Base-by-base conservation (phyloP, 2,329 filamentous ascomycete genomes). In the Ophiocordyceps australis region DNA sequence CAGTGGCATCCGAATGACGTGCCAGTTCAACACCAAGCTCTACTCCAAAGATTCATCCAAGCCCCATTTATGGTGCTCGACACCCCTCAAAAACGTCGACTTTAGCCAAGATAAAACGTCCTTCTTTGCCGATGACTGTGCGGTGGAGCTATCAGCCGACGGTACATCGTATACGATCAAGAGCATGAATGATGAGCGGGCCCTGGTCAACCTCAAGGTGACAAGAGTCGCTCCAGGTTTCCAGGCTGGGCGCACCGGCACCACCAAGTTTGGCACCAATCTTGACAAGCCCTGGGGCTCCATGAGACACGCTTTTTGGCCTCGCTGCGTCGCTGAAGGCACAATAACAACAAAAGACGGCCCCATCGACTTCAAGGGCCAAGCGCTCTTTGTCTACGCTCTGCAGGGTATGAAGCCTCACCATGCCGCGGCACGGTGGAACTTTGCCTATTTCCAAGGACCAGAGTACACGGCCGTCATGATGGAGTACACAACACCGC, bases 381-480 rank as follows among this genome's bases (percentile, higher is more conserved):
- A 62, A 34, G 83, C 74, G 17, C 59, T 91, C 41, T 86, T 83
- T 54, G 63, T 76, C 37, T 77, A 89, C 49, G 85, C 82, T 21
- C 58, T 95, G 26, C 89, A 95, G 57, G 89, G 85, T 48, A 95
- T 95, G 86, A 98, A 98, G 65, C 89, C 89, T 21, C 89, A 98
- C 51, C 91, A 98, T 48, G 79, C 83, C 31, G 85, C 86, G 33
- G 73, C 79, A 17, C 72, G 68, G 35, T 98, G 89, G 89, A 93
- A 89, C 54, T 98, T 94, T 57, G 64, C 70, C 51, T 71, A 85
- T 54, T 93, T 93, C 59, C 85, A 95, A 48, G 75, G 80, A 10
- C 76, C 82, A 14, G 81, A 62, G 13, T 78, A 82, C 56, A 89
- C 85, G 16, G 86, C 85, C 16, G 56, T 92, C 36, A 61, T 95